A percentile compares a stretch with the other conserved stretches of the same genome.
Conservation (phyloP, 2,329 filamentous ascomycete genomes). For the Colletotrichum simmondsii region DNA sequence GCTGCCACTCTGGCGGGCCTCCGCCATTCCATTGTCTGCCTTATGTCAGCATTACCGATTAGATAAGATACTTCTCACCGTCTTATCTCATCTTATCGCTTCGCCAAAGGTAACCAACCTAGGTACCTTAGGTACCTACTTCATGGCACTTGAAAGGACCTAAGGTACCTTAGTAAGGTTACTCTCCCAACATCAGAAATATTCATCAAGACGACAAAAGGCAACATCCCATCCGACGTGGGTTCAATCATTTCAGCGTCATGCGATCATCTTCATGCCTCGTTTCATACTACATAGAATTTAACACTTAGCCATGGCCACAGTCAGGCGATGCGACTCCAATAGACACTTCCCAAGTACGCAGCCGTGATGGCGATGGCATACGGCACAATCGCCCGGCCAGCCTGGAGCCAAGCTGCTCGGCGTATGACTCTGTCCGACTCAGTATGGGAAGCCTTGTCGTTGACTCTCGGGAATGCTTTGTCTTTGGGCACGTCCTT, state of each 20-base stretch:
- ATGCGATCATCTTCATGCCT: neutral
- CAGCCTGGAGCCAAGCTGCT: constrained; percentile 56
- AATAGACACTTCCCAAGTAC: neutral
- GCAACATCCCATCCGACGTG: neutral
- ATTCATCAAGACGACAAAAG: neutral
- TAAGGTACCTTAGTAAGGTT: too few species aligned
- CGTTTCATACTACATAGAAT: neutral
- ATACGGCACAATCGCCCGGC: neutral
- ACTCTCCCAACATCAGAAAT: neutral
- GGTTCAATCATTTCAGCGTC: neutral
- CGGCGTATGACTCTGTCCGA: constrained; percentile 46
- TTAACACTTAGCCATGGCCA: neutral
- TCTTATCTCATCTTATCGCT: neutral
- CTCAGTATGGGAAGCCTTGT: constrained; percentile 30
- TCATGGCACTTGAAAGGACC: too few species aligned
- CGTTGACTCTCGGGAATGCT: constrained; percentile 48
- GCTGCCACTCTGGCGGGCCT: constrained; percentile 11
- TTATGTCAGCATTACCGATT: neutral
- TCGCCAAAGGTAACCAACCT: too few species aligned
- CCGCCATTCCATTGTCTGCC: neutral
- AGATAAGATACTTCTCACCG: neutral
- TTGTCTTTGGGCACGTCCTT: constrained; percentile 44
- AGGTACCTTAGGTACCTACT: too few species aligned
- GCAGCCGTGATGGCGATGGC: neutral
- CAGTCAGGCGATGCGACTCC: neutral